Percentiles rank a stretch among this genome's conserved stretches.
These are phyloP conservation scores for Fraxinus xanthoxyloides DNA, from an alignment of 305 asterid genomes.

Conservation along the genomic window DNA sequence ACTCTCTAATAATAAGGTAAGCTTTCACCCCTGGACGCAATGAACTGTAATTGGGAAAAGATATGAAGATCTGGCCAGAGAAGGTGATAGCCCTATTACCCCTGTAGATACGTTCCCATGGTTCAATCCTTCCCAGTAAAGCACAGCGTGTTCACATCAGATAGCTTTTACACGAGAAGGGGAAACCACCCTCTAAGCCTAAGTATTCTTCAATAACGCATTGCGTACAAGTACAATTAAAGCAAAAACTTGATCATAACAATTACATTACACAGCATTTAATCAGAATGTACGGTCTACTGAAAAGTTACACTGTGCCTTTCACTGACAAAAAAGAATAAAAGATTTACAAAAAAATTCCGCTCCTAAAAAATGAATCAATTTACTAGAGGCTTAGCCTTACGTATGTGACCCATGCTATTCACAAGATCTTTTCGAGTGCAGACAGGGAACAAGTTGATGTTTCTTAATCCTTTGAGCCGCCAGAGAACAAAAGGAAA, in stretches of 20 bases:
- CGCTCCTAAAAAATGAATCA: conserved; percentile 24
- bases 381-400: conserved; percentile 73
- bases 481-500: conserved; percentile 91
- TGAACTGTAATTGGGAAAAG: background rate
- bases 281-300: background rate
- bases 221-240: background rate
- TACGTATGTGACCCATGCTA: conserved; percentile 94
- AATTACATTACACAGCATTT: background rate
- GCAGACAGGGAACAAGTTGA: conserved; percentile 91
- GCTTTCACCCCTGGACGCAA: background rate
- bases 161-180: background rate
- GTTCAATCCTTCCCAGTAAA: background rate
- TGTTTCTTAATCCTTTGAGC: conserved; percentile 54
- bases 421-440: conserved; percentile 93
- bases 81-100: background rate
- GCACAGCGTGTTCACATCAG: background rate
- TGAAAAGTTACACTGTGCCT: conserved; percentile 6
- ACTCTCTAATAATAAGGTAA: background rate
- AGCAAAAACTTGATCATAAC: background rate
- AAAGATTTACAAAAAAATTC: conserved; percentile 3
- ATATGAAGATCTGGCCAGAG: background rate
- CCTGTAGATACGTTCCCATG: background rate
- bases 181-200: background rate
- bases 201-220: background rate
- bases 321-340: background rate